A percentile compares a stretch with the other conserved stretches of the same genome.
phyloP scores from a whole-genome alignment of 148 eudicot species.

The Rhododendron kiyosumense region DNA sequence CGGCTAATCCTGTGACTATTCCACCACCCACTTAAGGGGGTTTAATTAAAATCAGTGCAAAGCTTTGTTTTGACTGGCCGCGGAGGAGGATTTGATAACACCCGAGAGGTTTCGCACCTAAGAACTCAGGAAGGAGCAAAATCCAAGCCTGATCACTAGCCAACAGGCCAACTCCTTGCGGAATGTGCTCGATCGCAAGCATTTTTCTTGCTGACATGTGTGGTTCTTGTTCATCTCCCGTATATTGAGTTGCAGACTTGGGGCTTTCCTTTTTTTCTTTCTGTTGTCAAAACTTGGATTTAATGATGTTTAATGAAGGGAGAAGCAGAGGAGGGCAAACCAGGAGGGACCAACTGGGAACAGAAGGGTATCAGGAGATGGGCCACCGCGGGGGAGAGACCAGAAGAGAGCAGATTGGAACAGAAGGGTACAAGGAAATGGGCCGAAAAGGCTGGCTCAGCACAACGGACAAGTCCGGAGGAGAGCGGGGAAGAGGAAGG shows the following conservation, averaged over 20 bases:
- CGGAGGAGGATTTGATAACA: not conserved
- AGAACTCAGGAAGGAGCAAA: not conserved
- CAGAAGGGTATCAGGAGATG: not conserved
- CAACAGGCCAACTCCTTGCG: too few relatives aligned
- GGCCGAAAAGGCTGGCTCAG: conserved; percentile 37
- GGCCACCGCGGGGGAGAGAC: conserved; percentile 9
- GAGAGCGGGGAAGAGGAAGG: conserved; percentile 22
- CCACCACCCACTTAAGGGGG: too few relatives aligned
- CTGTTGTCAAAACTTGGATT: not conserved
- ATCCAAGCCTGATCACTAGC: too few relatives aligned
- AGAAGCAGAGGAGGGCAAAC: conserved; percentile 37
- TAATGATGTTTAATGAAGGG: conserved; percentile 16
- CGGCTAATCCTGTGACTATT: too few relatives aligned
- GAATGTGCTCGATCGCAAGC: too few relatives aligned
- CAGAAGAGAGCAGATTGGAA: conserved; percentile 36
- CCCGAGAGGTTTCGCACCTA: not conserved
- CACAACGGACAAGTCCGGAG: conserved; percentile 12
- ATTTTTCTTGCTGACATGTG: too few relatives aligned
- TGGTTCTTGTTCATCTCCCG: not conserved
- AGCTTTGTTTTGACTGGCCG: not conserved
- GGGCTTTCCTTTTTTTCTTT: not conserved
- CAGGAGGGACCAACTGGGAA: conserved; percentile 2
- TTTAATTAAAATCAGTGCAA: too few relatives aligned
- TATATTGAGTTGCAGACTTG: not conserved
- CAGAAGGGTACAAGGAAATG: conserved; percentile 18